phyloP scores from a whole-genome alignment of 305 asterid species.

The Fraxinus baroniana region DNA sequence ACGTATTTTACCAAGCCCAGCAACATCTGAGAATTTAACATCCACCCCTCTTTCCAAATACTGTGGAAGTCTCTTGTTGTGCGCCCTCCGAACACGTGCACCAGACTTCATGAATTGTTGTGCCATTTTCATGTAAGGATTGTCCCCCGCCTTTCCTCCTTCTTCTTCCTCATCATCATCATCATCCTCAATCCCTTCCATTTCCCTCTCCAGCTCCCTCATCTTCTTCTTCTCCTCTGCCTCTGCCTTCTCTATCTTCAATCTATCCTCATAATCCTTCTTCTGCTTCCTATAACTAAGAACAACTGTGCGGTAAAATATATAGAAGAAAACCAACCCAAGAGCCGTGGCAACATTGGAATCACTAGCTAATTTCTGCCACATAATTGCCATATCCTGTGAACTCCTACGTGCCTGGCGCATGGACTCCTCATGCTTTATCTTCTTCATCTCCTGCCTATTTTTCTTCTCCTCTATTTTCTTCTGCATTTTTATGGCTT shows the following conservation, averaged over 20 bases:
- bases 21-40: constrained; percentile 93
- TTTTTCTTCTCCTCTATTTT: constrained; percentile 70
- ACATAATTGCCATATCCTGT: constrained; percentile 50
- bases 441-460: constrained; percentile 58
- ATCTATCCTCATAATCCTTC: constrained; percentile 93
- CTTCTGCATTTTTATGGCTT: constrained; percentile 53
- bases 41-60: constrained; percentile 81
- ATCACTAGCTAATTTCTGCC: constrained; percentile 74
- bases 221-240: constrained; percentile 93
- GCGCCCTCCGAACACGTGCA: constrained; percentile 83
- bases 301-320: constrained; percentile 78
- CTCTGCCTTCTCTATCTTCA: constrained; percentile 85
- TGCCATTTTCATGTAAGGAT: constrained; percentile 71
- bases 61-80: constrained; percentile 67
- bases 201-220: constrained; percentile 75
- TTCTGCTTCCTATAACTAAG: constrained; percentile 79
- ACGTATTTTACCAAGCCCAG: constrained; percentile 96
- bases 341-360: constrained; percentile 61
- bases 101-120: constrained; percentile 90
- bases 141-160: constrained; percentile 62
- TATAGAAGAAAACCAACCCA: constrained; percentile 72
- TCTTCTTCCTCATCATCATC: constrained; percentile 72
- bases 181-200: constrained; percentile 54
- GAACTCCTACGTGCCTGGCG: constrained; percentile 52
- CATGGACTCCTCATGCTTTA: constrained; percentile 47